Base-by-base conservation (phyloP, 345 rosid species). In the Linum lewisii region DNA sequence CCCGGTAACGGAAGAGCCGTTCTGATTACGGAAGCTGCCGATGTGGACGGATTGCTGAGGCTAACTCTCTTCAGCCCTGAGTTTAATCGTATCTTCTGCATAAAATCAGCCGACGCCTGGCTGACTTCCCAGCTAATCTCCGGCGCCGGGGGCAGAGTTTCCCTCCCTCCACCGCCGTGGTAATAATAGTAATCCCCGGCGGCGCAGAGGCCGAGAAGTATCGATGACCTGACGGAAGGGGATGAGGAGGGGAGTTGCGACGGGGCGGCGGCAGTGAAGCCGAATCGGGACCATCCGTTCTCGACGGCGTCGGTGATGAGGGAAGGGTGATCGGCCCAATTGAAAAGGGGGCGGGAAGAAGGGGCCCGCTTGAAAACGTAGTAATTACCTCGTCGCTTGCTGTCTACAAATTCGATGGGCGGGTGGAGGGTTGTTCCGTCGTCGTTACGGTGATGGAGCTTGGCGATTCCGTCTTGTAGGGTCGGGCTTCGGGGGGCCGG, bases 231-330 rank as follows among this genome's bases (percentile, higher is more conserved):
- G 47, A 42, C 47, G 1, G 80, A 69, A 2, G 82, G 16, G 47
- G 47, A 42, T 0, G 3, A 11, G 3, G 47, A 16, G 16, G 18
- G 9, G 15, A 2, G 4, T 16, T 11, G 47, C 18, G 47, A 16
- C 47, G 47, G 9, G 47, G 47, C 15, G 47, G 18, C 47, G 47
- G 34, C 34, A 29, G 34, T 21, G 64, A 92, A 92, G 13, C 88
- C 95, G 51, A 92, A 92, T 68, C 93, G 69, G 1, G 90, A 80
- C 98, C 96, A 92, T 6, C 98, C 96, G 60, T 82, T 84, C 58
- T 92, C 95, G 3, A 81, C 86, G 0, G 95, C 95, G 59, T 88
- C 95, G 0, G 84, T 74, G 14, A 88, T 68, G 19, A 86, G 81
- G 16, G 79, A 69, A 1, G 93, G 96, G 65, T 92, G 84, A 62